Conservation (phyloP, 2,329 filamentous ascomycete genomes). For the Talaromyces sp. region DNA sequence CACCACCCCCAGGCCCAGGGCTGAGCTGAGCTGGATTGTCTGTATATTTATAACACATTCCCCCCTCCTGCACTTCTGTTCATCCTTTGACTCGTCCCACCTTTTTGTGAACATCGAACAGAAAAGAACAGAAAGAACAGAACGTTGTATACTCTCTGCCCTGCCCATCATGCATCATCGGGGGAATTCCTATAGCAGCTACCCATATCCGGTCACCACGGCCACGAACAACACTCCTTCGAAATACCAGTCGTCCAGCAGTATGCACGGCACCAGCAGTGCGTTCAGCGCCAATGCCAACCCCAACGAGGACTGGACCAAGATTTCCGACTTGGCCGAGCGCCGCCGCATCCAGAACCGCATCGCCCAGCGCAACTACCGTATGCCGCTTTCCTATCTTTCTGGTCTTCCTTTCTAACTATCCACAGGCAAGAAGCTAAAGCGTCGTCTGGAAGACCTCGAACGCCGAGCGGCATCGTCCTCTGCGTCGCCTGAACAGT, state of each 20-base stretch:
- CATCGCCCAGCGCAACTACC: slow-evolving; percentile 96
- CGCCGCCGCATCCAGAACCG: slow-evolving; percentile 92
- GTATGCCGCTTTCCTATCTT: slow-evolving; percentile 55
- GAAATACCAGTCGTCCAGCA: slow-evolving; percentile 46
- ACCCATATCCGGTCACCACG: slow-evolving; percentile 1
- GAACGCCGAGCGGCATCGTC: slow-evolving; percentile 56
- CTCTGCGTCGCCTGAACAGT: slow-evolving; percentile 56
- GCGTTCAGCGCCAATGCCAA: slow-evolving; percentile 93
- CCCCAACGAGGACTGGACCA: slow-evolving; percentile 97
- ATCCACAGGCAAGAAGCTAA: slow-evolving; percentile 58
- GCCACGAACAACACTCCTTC: neutral
- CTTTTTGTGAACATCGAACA: neutral
- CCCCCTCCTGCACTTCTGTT: neutral
- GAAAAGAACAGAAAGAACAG: too few species aligned
- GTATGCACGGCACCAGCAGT: slow-evolving; percentile 77
- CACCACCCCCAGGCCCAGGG: neutral
- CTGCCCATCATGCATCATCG: slow-evolving; percentile 5
- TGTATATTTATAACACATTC: neutral
- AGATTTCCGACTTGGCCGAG: slow-evolving; percentile 95
- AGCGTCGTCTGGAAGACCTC: slow-evolving; percentile 60
- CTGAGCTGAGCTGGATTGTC: neutral
- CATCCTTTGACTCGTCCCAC: neutral
- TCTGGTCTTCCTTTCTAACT: neutral
- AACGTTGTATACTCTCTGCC: neutral
- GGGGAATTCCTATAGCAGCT: neutral